Percentiles rank a stretch among this genome's conserved stretches.
Evolutionary conservation across 2,329 filamentous ascomycete genomes (phyloP).

Genomic region (Pseudogymnoascus sp.): DNA sequence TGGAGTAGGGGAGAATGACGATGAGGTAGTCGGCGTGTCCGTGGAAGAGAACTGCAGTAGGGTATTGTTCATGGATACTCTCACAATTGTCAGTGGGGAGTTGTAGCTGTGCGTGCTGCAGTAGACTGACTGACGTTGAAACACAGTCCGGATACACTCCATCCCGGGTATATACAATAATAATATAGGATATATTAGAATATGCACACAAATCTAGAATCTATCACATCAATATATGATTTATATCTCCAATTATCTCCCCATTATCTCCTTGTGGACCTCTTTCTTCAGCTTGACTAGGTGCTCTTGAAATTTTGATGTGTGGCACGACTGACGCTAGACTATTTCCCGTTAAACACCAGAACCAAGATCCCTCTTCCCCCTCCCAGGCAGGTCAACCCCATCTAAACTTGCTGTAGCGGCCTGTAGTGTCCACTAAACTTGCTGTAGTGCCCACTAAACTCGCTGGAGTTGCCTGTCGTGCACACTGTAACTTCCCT

Average conservation of each 20-base stretch:
- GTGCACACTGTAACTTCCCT: background rate
- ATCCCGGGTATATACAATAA: background rate
- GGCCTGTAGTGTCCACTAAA: background rate
- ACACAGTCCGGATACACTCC: background rate
- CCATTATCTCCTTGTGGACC: background rate
- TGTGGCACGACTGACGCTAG: background rate
- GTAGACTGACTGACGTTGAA: background rate
- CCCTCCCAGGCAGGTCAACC: background rate
- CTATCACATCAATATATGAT: constrained; percentile 1
- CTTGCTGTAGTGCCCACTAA: background rate
- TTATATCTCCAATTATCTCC: background rate
- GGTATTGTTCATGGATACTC: background rate
- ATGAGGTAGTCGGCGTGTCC: background rate
- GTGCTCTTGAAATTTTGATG: constrained; percentile 1
- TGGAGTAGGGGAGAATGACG: background rate
- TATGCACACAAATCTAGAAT: background rate
- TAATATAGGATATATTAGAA: background rate
- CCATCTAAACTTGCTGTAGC: background rate
- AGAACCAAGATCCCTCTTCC: constrained; percentile 6
- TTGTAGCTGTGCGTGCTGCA: background rate
- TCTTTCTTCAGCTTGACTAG: background rate
- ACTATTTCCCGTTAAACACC: constrained; percentile 3
- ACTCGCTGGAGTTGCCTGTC: background rate
- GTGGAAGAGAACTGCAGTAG: background rate
- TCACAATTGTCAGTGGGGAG: background rate